Evolutionary conservation across 2,329 filamentous ascomycete species (phyloP).

Genomic region (Didymella exigua): DNA sequence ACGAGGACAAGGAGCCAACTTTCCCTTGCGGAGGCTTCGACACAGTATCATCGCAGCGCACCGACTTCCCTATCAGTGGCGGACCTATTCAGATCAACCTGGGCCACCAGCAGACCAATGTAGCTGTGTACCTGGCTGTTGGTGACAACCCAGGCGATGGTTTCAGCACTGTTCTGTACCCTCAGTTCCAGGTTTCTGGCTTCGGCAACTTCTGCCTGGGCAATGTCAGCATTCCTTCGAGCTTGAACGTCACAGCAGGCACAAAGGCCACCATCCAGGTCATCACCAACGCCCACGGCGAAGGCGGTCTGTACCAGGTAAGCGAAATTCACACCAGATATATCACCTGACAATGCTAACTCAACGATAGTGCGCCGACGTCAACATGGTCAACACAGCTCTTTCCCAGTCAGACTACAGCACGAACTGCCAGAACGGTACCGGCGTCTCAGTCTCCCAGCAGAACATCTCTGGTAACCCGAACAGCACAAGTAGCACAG

Average conservation of each 20-base stretch:
- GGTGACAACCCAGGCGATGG: slow-evolving; percentile 60
- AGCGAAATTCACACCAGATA: slow-evolving; percentile 16
- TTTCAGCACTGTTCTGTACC: slow-evolving; percentile 72
- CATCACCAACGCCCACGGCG: slow-evolving; percentile 64
- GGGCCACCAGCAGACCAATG: slow-evolving; percentile 58
- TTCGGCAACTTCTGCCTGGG: slow-evolving; percentile 71
- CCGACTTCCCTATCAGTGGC: slow-evolving; percentile 56
- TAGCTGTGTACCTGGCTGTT: slow-evolving; percentile 61
- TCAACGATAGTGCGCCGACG: slow-evolving; percentile 68
- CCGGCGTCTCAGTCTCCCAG: slow-evolving; percentile 56
- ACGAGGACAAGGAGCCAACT: slow-evolving; percentile 53
- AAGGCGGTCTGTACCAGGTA: slow-evolving; percentile 69
- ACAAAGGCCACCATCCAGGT: slow-evolving; percentile 71
- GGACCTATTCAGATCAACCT: slow-evolving; percentile 59
- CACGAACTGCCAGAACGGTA: slow-evolving; percentile 64
- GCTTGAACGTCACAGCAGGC: slow-evolving; percentile 62
- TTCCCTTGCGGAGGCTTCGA: slow-evolving; percentile 60
- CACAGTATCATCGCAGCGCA: slow-evolving; percentile 52
- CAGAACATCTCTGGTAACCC: slow-evolving; percentile 53
- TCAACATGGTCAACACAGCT: slow-evolving; percentile 65
- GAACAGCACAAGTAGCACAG: slow-evolving; percentile 53
- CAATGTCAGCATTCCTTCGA: slow-evolving; percentile 59
- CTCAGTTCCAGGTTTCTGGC: slow-evolving; percentile 64
- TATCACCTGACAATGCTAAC: slow-evolving; percentile 15
- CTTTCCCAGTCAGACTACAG: slow-evolving; percentile 52